Base-by-base conservation (phyloP, 179 eudicot species). In the Nepenthes alata region DNA sequence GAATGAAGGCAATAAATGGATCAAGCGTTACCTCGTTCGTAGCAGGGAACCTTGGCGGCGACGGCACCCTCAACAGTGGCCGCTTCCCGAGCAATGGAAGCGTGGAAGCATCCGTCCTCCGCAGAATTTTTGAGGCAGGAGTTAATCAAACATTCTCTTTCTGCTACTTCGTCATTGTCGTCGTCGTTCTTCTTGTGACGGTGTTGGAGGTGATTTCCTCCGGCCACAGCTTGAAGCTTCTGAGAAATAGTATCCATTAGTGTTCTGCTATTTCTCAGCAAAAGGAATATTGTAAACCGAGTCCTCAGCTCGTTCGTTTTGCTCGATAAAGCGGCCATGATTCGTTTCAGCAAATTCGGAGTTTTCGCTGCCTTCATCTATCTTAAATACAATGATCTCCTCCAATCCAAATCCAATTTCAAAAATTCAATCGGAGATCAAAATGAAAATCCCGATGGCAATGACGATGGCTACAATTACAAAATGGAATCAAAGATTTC, bases 251-350 rank as follows among this genome's bases (percentile, higher is more conserved):
- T 52, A 25, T 62, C 61, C 1, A 75, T 52, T 53, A 73, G 62
- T 3, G 67, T 16, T 11, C 63, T 15, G 47, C 53, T 71, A 35
- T 67, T 67, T 5, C 70, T 34, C 58, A 77, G 55, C 2, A 77
- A 68, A 38, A 77, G 63, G 66, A 77, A 77, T n/a, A 77, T 77
- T 75, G 73, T 77, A 16, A 77, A 2, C 35, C 75, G 81, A 38
- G 71, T 66, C 51, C 78, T 70, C 52, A 77, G 36, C 52, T 77
- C 75, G n/a, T 73, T 70, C 25, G 75, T 77, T 67, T 73, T 77
- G 68, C 50, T 63, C 11, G 77, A 77, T 15, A 77, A 61, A 45
- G 81, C 81, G 0, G 63, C 59, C 14, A 73, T 57, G 60, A 77
- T 63, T 45, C 72, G 70, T 75, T 77, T 77, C 53, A 77, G 14